Conservation (phyloP, 371 early-diverging fungal species). For the Rhizopus stolonifer region DNA sequence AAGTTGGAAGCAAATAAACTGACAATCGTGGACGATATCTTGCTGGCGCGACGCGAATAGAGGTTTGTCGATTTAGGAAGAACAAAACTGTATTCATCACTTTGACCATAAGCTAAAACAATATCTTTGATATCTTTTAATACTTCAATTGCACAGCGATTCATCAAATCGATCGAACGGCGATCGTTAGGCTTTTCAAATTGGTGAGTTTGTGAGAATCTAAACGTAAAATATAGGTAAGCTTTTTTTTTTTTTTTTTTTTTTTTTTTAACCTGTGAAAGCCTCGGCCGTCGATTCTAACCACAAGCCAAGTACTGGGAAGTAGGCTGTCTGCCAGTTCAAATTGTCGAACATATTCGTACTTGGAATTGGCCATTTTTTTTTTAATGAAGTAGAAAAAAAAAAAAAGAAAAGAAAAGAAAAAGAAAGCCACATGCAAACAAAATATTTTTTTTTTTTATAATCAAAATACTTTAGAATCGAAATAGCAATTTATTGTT, state of each 20-base stretch:
- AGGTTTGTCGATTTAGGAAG: slow-evolving; percentile 65
- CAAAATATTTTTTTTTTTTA: background rate
- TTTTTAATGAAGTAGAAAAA: background rate
- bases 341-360: slow-evolving; percentile 90
- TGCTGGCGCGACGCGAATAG: slow-evolving; percentile 78
- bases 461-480: background rate
- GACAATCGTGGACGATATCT: slow-evolving; percentile 82
- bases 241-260: background rate
- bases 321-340: slow-evolving; percentile 77
- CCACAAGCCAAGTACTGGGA: slow-evolving; percentile 85
- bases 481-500: too few relatives aligned
- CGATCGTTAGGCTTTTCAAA: slow-evolving; percentile 93
- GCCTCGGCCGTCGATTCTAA: slow-evolving; percentile 92
- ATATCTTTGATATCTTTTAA: slow-evolving; percentile 85
- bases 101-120: slow-evolving; percentile 87
- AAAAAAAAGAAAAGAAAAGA: slow-evolving; percentile 2
- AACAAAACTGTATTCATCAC: slow-evolving; percentile 93
- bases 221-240: slow-evolving; percentile 10
- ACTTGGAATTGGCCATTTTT: slow-evolving; percentile 87
- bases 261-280: slow-evolving; percentile 71
- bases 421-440: background rate
- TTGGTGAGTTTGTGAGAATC: slow-evolving; percentile 80
- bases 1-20: slow-evolving; percentile 87
- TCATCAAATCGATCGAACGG: slow-evolving; percentile 84
- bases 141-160: slow-evolving; percentile 75